A percentile compares a stretch with the other conserved stretches of the same genome.
These are phyloP conservation scores for Dothistroma pini DNA, from an alignment of 2,329 filamentous ascomycete genomes.

Conservation along the genomic window DNA sequence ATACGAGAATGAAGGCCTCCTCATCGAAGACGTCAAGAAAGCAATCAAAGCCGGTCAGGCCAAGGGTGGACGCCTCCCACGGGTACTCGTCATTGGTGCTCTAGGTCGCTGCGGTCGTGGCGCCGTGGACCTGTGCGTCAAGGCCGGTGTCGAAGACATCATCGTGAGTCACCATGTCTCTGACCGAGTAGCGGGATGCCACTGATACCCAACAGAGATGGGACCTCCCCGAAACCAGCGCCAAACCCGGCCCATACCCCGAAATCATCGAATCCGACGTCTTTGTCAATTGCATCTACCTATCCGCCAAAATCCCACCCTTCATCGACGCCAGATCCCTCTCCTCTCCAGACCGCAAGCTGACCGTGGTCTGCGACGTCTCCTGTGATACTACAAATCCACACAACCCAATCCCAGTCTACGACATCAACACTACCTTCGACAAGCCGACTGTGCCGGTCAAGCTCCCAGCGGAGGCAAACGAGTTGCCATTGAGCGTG, in stretches of 20 bases:
- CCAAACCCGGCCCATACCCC: slow-evolving; percentile 47
- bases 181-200: neutral
- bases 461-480: slow-evolving; percentile 54
- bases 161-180: slow-evolving; percentile 35
- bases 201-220: slow-evolving; percentile 44
- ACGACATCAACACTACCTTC: slow-evolving; percentile 81
- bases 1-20: slow-evolving; percentile 69
- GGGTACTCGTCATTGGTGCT: slow-evolving; percentile 78
- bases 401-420: slow-evolving; percentile 74
- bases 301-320: slow-evolving; percentile 71
- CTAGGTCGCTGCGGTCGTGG: slow-evolving; percentile 75
- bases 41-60: slow-evolving; percentile 63
- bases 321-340: slow-evolving; percentile 74
- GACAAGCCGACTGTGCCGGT: slow-evolving; percentile 80
- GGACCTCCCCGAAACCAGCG: slow-evolving; percentile 77
- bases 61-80: slow-evolving; percentile 64
- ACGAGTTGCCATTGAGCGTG: slow-evolving; percentile 60
- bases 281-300: slow-evolving; percentile 82
- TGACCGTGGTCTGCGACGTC: slow-evolving; percentile 70
- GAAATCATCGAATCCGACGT: slow-evolving; percentile 43
- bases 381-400: slow-evolving; percentile 70
- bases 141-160: slow-evolving; percentile 71
- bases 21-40: slow-evolving; percentile 71
- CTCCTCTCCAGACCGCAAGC: slow-evolving; percentile 62
- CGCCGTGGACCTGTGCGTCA: slow-evolving; percentile 73